A percentile compares a stretch with the other conserved stretches of the same genome.
Evolutionary conservation across 208 protist species (phyloP).

Genomic region (Trypanosoma mega): DNA sequence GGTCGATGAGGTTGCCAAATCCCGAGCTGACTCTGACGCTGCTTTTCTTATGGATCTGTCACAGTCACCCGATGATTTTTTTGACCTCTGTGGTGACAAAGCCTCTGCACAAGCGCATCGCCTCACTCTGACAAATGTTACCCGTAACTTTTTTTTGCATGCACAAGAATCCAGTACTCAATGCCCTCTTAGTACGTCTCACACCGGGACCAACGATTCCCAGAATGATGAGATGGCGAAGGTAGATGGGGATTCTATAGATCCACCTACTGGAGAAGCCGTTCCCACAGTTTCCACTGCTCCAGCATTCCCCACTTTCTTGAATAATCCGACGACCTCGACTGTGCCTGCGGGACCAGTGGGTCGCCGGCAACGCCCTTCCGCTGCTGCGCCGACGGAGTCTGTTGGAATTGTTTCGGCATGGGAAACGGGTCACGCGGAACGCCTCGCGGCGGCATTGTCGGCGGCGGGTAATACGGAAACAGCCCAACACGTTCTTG

Average conservation of each 20-base stretch:
- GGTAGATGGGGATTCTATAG: too few relatives aligned
- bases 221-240: too few relatives aligned
- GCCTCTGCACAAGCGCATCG: slow-evolving; percentile 14
- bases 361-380: too few relatives aligned
- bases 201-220: too few relatives aligned
- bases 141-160: slow-evolving; percentile 15
- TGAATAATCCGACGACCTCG: too few relatives aligned
- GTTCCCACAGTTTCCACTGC: too few relatives aligned
- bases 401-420: slow-evolving; percentile 11
- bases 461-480: background rate
- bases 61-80: slow-evolving; percentile 17
- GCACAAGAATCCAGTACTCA: too few relatives aligned
- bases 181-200: too few relatives aligned
- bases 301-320: too few relatives aligned
- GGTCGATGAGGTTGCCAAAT: slow-evolving; percentile 16
- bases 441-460: slow-evolving; percentile 3
- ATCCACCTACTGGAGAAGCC: too few relatives aligned
- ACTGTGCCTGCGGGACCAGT: too few relatives aligned
- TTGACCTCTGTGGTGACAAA: slow-evolving; percentile 18
- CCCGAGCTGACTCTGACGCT: background rate
- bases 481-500: background rate
- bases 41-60: slow-evolving; percentile 6
- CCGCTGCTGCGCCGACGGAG: background rate
- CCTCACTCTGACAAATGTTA: background rate
- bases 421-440: slow-evolving; percentile 17